Conservation (phyloP, 176 grass and related monocot species). For the Typha latifolia region DNA sequence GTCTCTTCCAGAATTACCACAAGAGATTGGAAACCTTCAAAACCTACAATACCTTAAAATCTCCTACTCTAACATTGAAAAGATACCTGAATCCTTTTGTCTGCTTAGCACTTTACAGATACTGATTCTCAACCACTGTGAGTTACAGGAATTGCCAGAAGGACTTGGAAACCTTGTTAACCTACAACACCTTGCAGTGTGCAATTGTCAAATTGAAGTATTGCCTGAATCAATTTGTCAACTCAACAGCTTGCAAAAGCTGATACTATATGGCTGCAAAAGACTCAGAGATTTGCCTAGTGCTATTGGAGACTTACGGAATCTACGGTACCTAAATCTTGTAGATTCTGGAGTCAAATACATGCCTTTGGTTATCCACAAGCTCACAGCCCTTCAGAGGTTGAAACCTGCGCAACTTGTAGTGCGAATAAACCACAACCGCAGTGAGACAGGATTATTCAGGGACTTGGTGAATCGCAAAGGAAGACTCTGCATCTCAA, state of each 20-base stretch:
- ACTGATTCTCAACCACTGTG: neutral
- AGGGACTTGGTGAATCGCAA: constrained; percentile 4
- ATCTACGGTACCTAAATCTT: neutral
- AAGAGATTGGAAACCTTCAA: constrained; percentile 21
- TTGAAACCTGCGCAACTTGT: neutral
- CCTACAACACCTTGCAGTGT: neutral
- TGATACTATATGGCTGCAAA: neutral
- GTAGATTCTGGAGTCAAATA: neutral
- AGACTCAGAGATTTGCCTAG: neutral
- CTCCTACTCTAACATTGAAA: neutral
- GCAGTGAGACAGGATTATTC: neutral
- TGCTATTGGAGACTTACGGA: neutral
- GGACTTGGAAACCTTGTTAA: constrained; percentile 4
- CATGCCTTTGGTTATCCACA: neutral
- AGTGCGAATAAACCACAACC: neutral
- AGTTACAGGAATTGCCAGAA: constrained; percentile 1
- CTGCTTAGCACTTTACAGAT: constrained; percentile 2
- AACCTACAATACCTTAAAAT: constrained; percentile 10
- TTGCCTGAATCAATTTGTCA: constrained; percentile 10
- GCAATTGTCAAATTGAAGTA: neutral
- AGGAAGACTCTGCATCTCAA: neutral
- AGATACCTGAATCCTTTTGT: constrained; percentile 13
- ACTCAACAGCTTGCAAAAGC: constrained; percentile 29
- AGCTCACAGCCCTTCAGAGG: neutral
- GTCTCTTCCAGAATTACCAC: neutral